A percentile compares a stretch with the other conserved stretches of the same genome.
Evolutionary conservation across 176 grass and related monocot species (phyloP).

Genomic region (Aegilops longissima): DNA sequence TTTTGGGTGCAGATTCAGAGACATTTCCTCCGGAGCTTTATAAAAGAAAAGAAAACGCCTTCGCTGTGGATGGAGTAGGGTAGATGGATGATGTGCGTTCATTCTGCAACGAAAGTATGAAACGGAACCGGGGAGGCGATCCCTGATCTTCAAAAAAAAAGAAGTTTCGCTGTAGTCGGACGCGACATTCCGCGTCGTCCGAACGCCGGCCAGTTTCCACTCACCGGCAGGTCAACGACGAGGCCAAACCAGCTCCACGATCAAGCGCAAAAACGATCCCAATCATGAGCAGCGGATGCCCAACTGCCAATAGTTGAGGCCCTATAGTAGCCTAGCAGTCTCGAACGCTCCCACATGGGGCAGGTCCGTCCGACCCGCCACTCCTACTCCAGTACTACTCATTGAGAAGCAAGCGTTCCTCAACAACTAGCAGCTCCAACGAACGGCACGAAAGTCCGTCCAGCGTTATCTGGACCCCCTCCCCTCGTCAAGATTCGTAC

Average conservation of each 20-base stretch:
- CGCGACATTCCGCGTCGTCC: neutral
- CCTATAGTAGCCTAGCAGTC: neutral
- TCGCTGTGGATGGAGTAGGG: too few species aligned
- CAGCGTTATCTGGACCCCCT: slow-evolving; percentile 13
- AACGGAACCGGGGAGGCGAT: neutral
- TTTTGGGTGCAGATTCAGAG: too few species aligned
- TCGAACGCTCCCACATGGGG: slow-evolving; percentile 24
- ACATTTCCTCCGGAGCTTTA: too few species aligned
- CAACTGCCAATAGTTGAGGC: neutral
- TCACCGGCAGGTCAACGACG: neutral
- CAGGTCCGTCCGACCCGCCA: neutral
- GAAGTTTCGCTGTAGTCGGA: neutral
- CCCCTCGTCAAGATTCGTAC: slow-evolving; percentile 17
- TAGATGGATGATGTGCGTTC: too few species aligned
- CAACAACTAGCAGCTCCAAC: neutral
- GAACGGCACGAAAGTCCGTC: neutral
- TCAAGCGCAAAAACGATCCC: neutral
- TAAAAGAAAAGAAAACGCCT: too few species aligned
- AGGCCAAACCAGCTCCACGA: neutral
- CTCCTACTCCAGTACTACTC: neutral
- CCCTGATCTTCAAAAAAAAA: neutral
- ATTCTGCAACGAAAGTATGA: too few species aligned
- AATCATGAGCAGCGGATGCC: slow-evolving; percentile 10
- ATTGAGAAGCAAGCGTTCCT: neutral
- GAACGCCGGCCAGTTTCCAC: neutral